Percentiles rank a stretch among this genome's conserved stretches.
phyloP scores from a whole-genome alignment of 1,284 basidiomycete genomes.

The Tilletia caries region DNA sequence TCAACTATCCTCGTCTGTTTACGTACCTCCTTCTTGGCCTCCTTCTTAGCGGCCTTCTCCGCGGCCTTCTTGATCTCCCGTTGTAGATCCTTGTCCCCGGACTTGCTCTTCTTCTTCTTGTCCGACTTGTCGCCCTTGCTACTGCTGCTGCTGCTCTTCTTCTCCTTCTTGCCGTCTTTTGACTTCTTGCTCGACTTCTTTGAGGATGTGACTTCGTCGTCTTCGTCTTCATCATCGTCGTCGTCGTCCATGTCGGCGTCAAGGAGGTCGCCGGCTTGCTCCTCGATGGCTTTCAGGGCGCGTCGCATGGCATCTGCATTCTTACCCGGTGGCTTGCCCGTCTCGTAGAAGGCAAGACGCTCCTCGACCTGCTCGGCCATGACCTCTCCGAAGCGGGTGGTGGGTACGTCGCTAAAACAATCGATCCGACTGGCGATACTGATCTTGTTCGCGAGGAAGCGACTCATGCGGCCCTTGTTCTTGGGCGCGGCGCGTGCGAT shows the following conservation, averaged over 20 bases:
- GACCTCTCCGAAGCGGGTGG: conserved; percentile 90
- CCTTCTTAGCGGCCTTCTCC: conserved; percentile 13
- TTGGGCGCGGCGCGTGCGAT: conserved; percentile 92
- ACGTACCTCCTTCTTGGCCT: conserved; percentile 13
- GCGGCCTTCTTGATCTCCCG: conserved; percentile 10
- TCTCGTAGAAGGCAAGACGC: conserved; percentile 80
- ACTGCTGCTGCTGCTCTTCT: conserved; percentile 18
- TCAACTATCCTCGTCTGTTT: too few relatives aligned
- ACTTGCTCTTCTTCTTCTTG: conserved; percentile 18
- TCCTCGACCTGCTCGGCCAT: conserved; percentile 92
- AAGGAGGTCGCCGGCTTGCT: conserved; percentile 66
- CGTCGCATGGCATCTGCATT: conserved; percentile 84
- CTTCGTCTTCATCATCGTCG: conserved; percentile 25
- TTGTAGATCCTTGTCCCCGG: conserved; percentile 13
- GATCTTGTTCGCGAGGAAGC: conserved; percentile 98
- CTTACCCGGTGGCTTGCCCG: conserved; percentile 74
- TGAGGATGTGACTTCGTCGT: background rate
- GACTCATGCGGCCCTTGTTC: conserved; percentile 95
- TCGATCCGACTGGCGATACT: conserved; percentile 97
- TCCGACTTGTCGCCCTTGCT: conserved; percentile 12
- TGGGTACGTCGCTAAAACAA: conserved; percentile 82
- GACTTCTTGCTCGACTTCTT: conserved; percentile 9
- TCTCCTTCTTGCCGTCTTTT: conserved; percentile 12
- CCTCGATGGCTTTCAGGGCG: conserved; percentile 65
- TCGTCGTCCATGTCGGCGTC: conserved; percentile 57